Conservation (phyloP, 2,329 filamentous ascomycete genomes). For the Diaporthe ilicicola region DNA sequence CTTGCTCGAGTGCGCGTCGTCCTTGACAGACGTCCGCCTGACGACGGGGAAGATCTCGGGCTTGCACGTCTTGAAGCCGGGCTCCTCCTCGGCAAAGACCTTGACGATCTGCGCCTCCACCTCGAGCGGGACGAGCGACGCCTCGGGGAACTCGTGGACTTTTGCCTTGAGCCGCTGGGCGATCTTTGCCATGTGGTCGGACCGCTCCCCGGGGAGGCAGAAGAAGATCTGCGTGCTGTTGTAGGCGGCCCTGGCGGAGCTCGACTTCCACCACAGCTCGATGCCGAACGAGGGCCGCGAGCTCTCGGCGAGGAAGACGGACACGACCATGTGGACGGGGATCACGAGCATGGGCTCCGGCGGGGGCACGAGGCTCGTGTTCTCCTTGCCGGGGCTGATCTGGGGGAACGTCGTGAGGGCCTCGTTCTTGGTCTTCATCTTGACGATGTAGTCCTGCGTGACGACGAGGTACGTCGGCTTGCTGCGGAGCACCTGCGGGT, state of each 20-base stretch:
- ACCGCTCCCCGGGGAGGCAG: slow-evolving; percentile 55
- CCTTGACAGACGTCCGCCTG: slow-evolving; percentile 52
- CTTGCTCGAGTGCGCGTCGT: slow-evolving; percentile 46
- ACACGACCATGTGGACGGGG: slow-evolving; percentile 59
- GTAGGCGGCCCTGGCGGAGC: slow-evolving; percentile 54
- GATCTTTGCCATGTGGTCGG: slow-evolving; percentile 59
- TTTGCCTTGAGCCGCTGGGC: slow-evolving; percentile 48
- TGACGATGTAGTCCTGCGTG: slow-evolving; percentile 59
- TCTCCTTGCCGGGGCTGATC: slow-evolving; percentile 42
- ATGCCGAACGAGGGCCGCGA: slow-evolving; percentile 59
- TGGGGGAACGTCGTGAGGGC: slow-evolving; percentile 58
- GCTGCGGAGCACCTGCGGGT: slow-evolving; percentile 53
- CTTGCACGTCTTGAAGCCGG: slow-evolving; percentile 43
- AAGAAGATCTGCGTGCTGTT: slow-evolving; percentile 60
- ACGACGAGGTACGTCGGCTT: slow-evolving; percentile 62
- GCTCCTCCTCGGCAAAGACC: slow-evolving; percentile 56
- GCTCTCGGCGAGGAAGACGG: slow-evolving; percentile 61
- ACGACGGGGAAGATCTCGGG: slow-evolving; percentile 62
- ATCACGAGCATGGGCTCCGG: slow-evolving; percentile 52
- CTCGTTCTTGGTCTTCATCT: slow-evolving; percentile 57
- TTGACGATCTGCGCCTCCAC: slow-evolving; percentile 56
- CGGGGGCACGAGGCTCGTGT: slow-evolving; percentile 37
- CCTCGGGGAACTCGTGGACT: slow-evolving; percentile 43
- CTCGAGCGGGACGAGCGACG: slow-evolving; percentile 54
- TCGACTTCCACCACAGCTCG: slow-evolving; percentile 65